These are phyloP conservation scores for Boletus fagicola DNA, from an alignment of 768 basidiomycete genomes.

Conservation along the genomic window DNA sequence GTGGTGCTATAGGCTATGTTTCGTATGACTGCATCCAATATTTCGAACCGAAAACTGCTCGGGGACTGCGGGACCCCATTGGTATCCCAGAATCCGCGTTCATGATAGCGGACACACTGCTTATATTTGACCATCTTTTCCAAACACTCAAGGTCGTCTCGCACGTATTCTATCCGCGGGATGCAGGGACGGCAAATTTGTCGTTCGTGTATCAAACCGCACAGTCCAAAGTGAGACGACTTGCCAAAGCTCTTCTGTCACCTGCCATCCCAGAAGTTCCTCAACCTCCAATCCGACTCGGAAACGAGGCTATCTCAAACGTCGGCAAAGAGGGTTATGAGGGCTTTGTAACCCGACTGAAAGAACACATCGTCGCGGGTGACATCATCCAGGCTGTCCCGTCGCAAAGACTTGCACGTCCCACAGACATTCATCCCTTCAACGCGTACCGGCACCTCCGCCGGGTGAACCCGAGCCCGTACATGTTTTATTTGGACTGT, in stretches of 20 bases:
- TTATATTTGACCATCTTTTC: constrained; percentile 96
- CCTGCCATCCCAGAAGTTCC: constrained; percentile 58
- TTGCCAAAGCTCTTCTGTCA: constrained; percentile 68
- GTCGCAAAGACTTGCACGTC: constrained; percentile 83
- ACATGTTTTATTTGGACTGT: constrained; percentile 98
- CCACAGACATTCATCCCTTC: constrained; percentile 91
- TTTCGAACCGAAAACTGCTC: constrained; percentile 91
- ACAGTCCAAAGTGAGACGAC: constrained; percentile 72
- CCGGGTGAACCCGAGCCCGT: constrained; percentile 95
- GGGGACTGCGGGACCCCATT: constrained; percentile 70
- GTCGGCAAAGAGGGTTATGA: constrained; percentile 94
- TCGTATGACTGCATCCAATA: constrained; percentile 95
- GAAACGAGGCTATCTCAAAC: constrained; percentile 74
- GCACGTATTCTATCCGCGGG: constrained; percentile 84
- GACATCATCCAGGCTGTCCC: constrained; percentile 99
- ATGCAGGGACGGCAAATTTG: constrained; percentile 63
- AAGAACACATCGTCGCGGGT: constrained; percentile 91
- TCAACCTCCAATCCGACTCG: constrained; percentile 64
- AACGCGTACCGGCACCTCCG: constrained; percentile 94
- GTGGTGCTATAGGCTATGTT: constrained; percentile 97
- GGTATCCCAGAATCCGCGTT: constrained; percentile 94
- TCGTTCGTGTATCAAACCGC: constrained; percentile 88
- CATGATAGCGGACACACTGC: constrained; percentile 94
- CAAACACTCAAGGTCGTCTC: constrained; percentile 95
- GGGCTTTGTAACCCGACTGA: constrained; percentile 83